Evolutionary conservation across 2,329 filamentous ascomycete genomes (phyloP), one percentile per base, ranked within the genome.

Genomic region (Pyrenophora graminea): DNA sequence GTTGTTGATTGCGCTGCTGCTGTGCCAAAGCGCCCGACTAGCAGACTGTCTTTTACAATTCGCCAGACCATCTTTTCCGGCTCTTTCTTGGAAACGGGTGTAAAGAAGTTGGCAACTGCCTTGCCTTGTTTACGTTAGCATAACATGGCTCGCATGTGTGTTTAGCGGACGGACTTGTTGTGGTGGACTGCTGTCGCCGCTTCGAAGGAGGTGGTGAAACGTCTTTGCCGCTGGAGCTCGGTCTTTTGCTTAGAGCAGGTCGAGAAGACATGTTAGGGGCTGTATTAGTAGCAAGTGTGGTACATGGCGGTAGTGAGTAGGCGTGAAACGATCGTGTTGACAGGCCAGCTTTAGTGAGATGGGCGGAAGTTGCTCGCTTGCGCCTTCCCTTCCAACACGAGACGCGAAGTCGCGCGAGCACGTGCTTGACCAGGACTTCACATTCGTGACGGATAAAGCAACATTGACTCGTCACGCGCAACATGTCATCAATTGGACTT

Each of bases 71-170:
- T 85, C 50, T 83, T 84, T 42, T 92, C 87, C 12, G 90, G 89
- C 27, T 88, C 85, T 70, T 95, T 97, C 71, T 96, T 85, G 0
- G 91, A 97, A 0, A 82, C 70, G 0, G 92, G 92, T 0, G 87
- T 96, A 74, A 97, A 97, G 78, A 97, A 97, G 46, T 83, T 90
- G 17, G 89, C 83, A 1, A 96, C 85, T 1, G 88, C 85, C 53
- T 75, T 84, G 70, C 85, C 87, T 90, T 58, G 3, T 9, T 21
- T 40, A 33, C 42, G 36, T 61, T n/a, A 62, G 45, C 31, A n/a
- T 15, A 13, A 4, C 7, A 9, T 38, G 15, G 12, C 6, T 15
- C 23, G 12, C 23, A 6, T 2, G 13, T 21, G 32, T 6, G n/a
- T 12, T 23, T 32, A 30, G 10, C 25, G 31, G 70, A 63, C 59